A percentile compares a stretch with the other conserved stretches of the same genome.
These are phyloP conservation scores for Centrapalus pauciflorus DNA, from an alignment of 129 eudicot species.

Conservation along the genomic window DNA sequence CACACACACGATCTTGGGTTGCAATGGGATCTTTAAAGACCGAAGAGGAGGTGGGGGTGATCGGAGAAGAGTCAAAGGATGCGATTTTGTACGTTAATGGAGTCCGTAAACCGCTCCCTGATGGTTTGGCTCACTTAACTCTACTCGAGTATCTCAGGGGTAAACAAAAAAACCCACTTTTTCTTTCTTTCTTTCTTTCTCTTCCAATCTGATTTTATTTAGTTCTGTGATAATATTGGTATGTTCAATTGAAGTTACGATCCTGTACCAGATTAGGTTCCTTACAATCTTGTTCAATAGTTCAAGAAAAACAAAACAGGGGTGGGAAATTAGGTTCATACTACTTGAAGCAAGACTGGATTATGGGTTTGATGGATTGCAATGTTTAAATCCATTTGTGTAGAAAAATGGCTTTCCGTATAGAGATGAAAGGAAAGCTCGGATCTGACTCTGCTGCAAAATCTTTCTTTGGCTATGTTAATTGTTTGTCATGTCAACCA, in stretches of 20 bases:
- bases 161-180: conserved; percentile 23
- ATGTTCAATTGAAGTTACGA: background rate
- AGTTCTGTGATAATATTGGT: background rate
- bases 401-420: background rate
- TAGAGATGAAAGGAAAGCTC: too few relatives aligned
- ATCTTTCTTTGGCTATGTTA: too few relatives aligned
- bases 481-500: too few relatives aligned
- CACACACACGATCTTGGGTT: background rate
- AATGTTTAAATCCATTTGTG: background rate
- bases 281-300: background rate
- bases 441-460: background rate
- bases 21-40: conserved; percentile 65
- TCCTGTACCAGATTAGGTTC: background rate
- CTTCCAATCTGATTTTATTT: background rate
- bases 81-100: conserved; percentile 79
- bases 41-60: conserved; percentile 29
- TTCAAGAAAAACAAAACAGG: background rate
- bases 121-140: conserved; percentile 87
- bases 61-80: conserved; percentile 41
- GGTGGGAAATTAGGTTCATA: background rate
- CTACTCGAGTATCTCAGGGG: conserved; percentile 97
- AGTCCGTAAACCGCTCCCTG: conserved; percentile 70
- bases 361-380: background rate
- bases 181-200: background rate
- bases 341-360: background rate